Evolutionary conservation across 768 basidiomycete species (phyloP).

Genomic region (Pleurotus tuber-regium): DNA sequence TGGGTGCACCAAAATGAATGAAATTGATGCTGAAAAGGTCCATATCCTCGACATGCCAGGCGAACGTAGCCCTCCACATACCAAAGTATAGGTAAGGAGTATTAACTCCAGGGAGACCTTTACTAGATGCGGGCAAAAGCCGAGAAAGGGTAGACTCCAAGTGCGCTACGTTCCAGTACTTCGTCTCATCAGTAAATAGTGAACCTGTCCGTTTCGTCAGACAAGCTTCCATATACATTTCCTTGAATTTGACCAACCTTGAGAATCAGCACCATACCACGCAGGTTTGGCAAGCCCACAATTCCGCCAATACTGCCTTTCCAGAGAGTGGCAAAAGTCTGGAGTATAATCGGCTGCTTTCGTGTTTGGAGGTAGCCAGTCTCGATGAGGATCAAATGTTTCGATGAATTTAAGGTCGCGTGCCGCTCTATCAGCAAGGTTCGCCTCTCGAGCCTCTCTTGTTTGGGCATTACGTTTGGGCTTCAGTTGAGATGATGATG

Average conservation of each 20-base stretch:
- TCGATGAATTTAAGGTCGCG: conserved; percentile 59
- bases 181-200: conserved; percentile 72
- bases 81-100: conserved; percentile 98
- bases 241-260: conserved; percentile 50
- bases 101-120: conserved; percentile 91
- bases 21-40: conserved; percentile 99
- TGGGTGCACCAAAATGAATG: conserved; percentile 97
- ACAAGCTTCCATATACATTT: neutral
- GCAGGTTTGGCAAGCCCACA: conserved; percentile 86
- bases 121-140: conserved; percentile 62
- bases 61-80: conserved; percentile 99
- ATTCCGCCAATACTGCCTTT: conserved; percentile 90
- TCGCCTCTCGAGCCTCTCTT: conserved; percentile 47
- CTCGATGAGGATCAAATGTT: conserved; percentile 64
- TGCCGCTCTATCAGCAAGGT: conserved; percentile 44
- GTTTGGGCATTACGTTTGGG: conserved; percentile 35
- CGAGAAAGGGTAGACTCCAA: conserved; percentile 85
- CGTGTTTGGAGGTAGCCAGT: conserved; percentile 82
- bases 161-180: conserved; percentile 90
- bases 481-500: conserved; percentile 31
- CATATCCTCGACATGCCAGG: conserved; percentile 99
- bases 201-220: conserved; percentile 41
- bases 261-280: conserved; percentile 97
- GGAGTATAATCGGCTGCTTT: conserved; percentile 75
- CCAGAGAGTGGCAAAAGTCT: conserved; percentile 85